These are phyloP conservation scores for Mycena galericulata DNA, from an alignment of 768 basidiomycete genomes.

Conservation along the genomic window DNA sequence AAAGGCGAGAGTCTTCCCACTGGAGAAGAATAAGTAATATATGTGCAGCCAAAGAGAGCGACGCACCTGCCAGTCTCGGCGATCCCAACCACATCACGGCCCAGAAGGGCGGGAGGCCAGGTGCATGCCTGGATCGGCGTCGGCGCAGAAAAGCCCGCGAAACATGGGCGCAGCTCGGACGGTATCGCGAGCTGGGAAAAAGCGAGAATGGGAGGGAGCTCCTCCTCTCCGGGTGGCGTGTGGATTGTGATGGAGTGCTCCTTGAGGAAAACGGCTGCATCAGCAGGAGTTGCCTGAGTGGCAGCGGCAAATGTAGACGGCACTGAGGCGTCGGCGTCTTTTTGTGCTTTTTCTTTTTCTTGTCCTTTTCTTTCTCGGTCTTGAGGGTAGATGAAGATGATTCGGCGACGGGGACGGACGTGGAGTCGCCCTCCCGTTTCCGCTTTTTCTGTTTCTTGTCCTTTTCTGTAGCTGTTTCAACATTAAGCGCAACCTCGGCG, in stretches of 20 bases:
- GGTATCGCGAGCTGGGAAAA: constrained; percentile 83
- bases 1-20: constrained; percentile 97
- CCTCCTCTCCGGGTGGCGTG: constrained; percentile 56
- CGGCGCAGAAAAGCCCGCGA: constrained; percentile 83
- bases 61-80: constrained; percentile 92
- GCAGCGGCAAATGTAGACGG: constrained; percentile 39
- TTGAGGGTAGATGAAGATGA: constrained; percentile 27
- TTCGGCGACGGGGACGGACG: constrained; percentile 35
- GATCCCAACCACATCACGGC: constrained; percentile 92
- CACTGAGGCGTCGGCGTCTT: constrained; percentile 40
- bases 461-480: constrained; percentile 36
- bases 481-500: constrained; percentile 4
- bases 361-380: constrained; percentile 32
- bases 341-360: constrained; percentile 50
- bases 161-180: constrained; percentile 67
- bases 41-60: background rate
- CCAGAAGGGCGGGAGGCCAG: constrained; percentile 89
- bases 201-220: constrained; percentile 74
- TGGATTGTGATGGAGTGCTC: constrained; percentile 83
- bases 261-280: constrained; percentile 72
- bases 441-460: constrained; percentile 60
- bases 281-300: constrained; percentile 47
- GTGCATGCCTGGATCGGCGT: constrained; percentile 97
- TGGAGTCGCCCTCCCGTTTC: constrained; percentile 46
- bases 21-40: constrained; percentile 42